Base-by-base conservation (phyloP, 2,329 filamentous ascomycete species). In the Pseudocercospora crystallina region DNA sequence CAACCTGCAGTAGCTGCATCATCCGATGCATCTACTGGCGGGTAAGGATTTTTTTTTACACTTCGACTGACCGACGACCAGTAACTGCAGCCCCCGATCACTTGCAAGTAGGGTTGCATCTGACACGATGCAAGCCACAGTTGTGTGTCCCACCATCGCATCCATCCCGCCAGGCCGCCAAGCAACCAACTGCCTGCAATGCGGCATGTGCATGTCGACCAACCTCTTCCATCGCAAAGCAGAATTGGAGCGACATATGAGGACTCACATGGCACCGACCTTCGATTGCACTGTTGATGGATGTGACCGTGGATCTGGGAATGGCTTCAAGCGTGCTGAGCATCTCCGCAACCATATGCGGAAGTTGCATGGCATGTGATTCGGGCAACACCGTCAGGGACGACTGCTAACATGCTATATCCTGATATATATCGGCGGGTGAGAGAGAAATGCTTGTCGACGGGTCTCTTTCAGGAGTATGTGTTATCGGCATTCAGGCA, bases 191-290 rank as follows among this genome's bases (percentile, higher is more conserved):
- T 51, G 47, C 13, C 45, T 53, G 5, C 53, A 49, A 30, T 63
- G 60, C 33, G 43, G 49, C 13, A 37, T 58, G 31, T 64, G 59
- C 45, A 57, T 38, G 17, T 50, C 51, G 9, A 45, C 36, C 12
- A 53, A 34, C 8, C 51, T 53, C 10, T 63, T 59, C 54, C 40
- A 56, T 14, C 57, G 59, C 34, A 57, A 56, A 20, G 58, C 56
- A 10, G 60, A 62, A 8, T 50, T 63, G 8, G 34, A 60, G 30
- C 55, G 57, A 5, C 61, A 65, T 37, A 59, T 61, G 58, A 36
- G 43, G 8, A 59, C 49, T 26, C 56, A 65, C 26, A 17, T 26
- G 2, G 34, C 42, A 1, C 37, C 30, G 12, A 47, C 42, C 12
- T 45, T 45, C 32, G 40, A 44, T 12, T 61, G 54, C 40, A 53